Conservation (phyloP, 495 filamentous ascomycete species). For the Penicillium psychrofluorescens region DNA sequence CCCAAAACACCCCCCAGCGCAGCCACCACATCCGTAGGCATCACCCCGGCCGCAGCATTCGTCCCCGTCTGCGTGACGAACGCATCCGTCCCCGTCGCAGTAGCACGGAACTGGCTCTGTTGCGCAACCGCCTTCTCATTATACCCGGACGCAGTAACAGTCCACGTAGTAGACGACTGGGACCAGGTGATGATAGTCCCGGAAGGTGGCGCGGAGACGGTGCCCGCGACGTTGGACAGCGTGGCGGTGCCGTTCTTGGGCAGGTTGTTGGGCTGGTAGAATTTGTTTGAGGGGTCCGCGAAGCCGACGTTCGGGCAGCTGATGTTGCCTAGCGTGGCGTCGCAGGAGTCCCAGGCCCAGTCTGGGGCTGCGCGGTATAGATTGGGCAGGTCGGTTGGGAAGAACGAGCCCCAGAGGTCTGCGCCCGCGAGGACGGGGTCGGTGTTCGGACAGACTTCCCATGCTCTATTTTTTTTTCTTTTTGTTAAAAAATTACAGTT, state of each 20-base stretch:
- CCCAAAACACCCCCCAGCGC: conserved; percentile 6
- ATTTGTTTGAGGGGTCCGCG: conserved; percentile 11
- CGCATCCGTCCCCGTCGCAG: conserved; percentile 10
- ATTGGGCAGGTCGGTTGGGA: conserved; percentile 15
- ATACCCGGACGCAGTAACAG: conserved; percentile 18
- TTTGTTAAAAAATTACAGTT: neutral
- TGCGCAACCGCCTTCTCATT: conserved; percentile 15
- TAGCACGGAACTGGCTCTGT: conserved; percentile 13
- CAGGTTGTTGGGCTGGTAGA: conserved; percentile 17
- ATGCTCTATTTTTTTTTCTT: neutral
- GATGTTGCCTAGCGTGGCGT: conserved; percentile 4
- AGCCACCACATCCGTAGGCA: conserved; percentile 2
- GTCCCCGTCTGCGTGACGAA: conserved; percentile 9
- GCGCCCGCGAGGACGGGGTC: conserved; percentile 18
- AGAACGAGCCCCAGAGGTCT: conserved; percentile 20
- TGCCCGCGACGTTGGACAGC: conserved; percentile 16
- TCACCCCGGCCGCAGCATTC: conserved; percentile 4
- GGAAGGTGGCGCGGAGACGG: conserved; percentile 13
- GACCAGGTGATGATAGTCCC: conserved; percentile 22
- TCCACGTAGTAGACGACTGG: conserved; percentile 15
- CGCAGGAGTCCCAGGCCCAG: conserved; percentile 18
- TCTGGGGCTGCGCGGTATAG: conserved; percentile 17
- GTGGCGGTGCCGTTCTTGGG: conserved; percentile 15
- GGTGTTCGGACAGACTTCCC: conserved; percentile 20
- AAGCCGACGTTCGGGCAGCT: conserved; percentile 15